Evolutionary conservation across 805 yeast genomes (phyloP), one percentile per base, ranked within the genome.

Genomic region (Blastobotrys attinorum): DNA sequence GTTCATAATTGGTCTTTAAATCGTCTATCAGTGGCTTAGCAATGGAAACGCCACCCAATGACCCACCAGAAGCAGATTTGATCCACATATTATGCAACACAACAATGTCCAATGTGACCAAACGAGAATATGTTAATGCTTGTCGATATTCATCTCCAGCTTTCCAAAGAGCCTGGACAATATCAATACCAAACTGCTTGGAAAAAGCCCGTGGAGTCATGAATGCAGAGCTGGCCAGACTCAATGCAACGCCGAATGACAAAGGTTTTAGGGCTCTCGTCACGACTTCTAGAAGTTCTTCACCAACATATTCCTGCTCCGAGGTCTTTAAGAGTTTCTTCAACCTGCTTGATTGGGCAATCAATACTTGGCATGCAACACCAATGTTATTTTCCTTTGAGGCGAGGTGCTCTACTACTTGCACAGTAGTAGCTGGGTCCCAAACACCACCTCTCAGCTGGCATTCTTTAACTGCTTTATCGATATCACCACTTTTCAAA

Each of bases 381-480:
- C 11, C 10, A 11, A 25, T 25, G 11, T 25, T 25, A 7, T 25
- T 11, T 8, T 25, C 29, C n/a, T n/a, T n/a, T n/a, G n/a, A n/a
- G 29, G 29, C 29, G 10, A 25, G 29, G 21, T 37, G 48, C 13
- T 44, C 27, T 11, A 53, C 39, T 2, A 52, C 57, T 8, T 44
- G 48, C 1, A 49, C 44, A 3, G 57, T 20, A 1, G 64, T 59
- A 10, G 56, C 40, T 13, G 59, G 59, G 37, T 59, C 63, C 62
- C 63, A 58, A 10, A 48, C 32, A 11, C 56, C 56, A 18, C 47
- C 48, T 17, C 57, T 46, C 13, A 59, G 43, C 16, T 52, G 52
- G 6, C 58, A 44, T 43, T 63, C 66, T n/a, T 52, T 48, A 34
- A 63, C 46, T 10, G 48, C 58, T 48, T 59, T 55, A 40, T 48